Evolutionary conservation across 768 basidiomycete species (phyloP).

Genomic region (Russula foetens): DNA sequence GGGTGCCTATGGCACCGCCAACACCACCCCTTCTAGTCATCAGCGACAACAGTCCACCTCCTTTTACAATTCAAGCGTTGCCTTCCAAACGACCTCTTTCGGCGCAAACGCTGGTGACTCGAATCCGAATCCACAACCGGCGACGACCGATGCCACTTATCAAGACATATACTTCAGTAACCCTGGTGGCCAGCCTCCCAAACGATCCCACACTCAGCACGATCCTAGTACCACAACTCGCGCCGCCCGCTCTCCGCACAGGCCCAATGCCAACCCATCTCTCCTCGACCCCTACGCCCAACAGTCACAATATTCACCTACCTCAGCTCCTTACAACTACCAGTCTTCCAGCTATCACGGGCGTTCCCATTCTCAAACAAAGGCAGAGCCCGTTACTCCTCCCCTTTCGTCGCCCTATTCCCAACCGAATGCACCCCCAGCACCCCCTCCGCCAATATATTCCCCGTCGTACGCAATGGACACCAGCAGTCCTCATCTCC

Average conservation of each 20-base stretch:
- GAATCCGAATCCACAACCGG: slow-evolving; percentile 27
- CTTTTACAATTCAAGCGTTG: slow-evolving; percentile 50
- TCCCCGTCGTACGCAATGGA: slow-evolving; percentile 54
- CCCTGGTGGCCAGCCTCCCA: slow-evolving; percentile 40
- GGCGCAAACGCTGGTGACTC: slow-evolving; percentile 23
- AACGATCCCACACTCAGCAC: slow-evolving; percentile 47
- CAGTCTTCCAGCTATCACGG: slow-evolving; percentile 32
- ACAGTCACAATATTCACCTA: slow-evolving; percentile 61
- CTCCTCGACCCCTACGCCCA: slow-evolving; percentile 65
- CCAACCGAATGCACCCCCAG: slow-evolving; percentile 34
- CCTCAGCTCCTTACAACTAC: slow-evolving; percentile 42
- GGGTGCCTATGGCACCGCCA: slow-evolving; percentile 37
- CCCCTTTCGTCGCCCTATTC: slow-evolving; percentile 48
- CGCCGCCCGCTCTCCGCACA: slow-evolving; percentile 54
- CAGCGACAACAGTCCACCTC: slow-evolving; percentile 30
- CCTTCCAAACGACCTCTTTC: slow-evolving; percentile 48
- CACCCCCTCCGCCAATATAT: slow-evolving; percentile 31
- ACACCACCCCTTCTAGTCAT: slow-evolving; percentile 33
- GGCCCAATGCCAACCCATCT: slow-evolving; percentile 35
- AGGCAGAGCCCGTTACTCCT: slow-evolving; percentile 22
- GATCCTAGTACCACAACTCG: slow-evolving; percentile 43
- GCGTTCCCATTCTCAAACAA: slow-evolving; percentile 50
- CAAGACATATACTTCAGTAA: slow-evolving; percentile 58
- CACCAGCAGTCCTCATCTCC: slow-evolving; percentile 52
- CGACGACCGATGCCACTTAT: slow-evolving; percentile 35